A percentile compares a stretch with the other conserved stretches of the same genome.
phyloP scores from a whole-genome alignment of 306 rosid species.

The Fragaria ananassa region DNA sequence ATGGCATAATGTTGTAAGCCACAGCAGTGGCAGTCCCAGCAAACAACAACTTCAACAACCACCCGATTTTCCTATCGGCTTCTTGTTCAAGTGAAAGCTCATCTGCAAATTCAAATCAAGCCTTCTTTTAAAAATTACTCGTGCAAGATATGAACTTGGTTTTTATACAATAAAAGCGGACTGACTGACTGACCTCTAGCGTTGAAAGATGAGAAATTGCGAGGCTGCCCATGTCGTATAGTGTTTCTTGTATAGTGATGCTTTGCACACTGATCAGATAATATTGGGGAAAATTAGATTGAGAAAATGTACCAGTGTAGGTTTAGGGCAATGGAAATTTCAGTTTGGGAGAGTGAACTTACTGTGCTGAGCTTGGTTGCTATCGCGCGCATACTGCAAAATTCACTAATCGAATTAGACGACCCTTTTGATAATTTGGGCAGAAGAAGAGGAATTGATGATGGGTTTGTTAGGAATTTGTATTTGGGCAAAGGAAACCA shows the following conservation, averaged over 20 bases:
- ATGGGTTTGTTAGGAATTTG: no score
- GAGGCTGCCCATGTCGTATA: constrained; percentile 33
- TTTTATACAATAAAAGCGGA: not conserved
- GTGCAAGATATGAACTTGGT: not conserved
- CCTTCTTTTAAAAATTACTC: not conserved
- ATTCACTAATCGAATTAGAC: no score
- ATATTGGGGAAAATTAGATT: not conserved
- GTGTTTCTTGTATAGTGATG: constrained; percentile 28
- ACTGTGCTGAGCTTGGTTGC: constrained; percentile 51
- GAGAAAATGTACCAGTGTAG: no score
- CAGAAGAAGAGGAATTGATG: no score
- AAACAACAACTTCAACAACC: constrained; percentile 75
- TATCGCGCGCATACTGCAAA: constrained; percentile 50
- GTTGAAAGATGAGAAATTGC: constrained; percentile 47
- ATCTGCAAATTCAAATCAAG: constrained; percentile 45
- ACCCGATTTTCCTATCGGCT: constrained; percentile 79
- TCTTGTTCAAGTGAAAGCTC: constrained; percentile 61
- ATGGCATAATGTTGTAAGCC: constrained; percentile 86
- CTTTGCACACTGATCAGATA: no score
- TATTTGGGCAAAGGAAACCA: no score
- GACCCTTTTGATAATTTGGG: no score
- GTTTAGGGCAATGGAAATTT: not conserved
- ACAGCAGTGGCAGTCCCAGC: constrained; percentile 63
- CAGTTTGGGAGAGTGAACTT: constrained; percentile 12
- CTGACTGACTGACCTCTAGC: constrained; percentile 40